Conservation (phyloP, 352 stramenopile genomes). For the Globisporangium acanthophoron region DNA sequence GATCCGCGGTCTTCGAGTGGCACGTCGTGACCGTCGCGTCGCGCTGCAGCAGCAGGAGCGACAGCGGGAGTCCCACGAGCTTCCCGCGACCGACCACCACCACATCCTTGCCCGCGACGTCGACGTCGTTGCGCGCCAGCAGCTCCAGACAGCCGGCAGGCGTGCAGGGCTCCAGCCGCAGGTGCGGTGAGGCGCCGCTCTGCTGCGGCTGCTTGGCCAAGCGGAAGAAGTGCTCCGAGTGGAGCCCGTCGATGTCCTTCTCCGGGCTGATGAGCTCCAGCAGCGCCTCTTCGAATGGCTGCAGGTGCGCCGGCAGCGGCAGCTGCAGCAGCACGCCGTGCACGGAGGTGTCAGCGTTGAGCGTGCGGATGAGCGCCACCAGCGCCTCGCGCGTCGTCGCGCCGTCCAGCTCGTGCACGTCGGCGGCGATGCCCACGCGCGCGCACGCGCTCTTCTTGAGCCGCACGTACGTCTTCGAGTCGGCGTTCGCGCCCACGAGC, state of each 20-base stretch:
- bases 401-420: constrained; percentile 62
- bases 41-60: constrained; percentile 92
- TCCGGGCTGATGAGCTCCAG: constrained; percentile 85
- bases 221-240: constrained; percentile 95
- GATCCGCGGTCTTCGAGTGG: constrained; percentile 90
- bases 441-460: constrained; percentile 98
- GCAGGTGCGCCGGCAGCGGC: constrained; percentile 52
- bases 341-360: constrained; percentile 87
- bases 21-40: constrained; percentile 97
- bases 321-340: constrained; percentile 97
- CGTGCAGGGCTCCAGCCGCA: constrained; percentile 90
- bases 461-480: constrained; percentile 93
- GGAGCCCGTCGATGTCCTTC: constrained; percentile 99
- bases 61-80: constrained; percentile 96
- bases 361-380: constrained; percentile 50
- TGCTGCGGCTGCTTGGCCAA: constrained; percentile 35
- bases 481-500: constrained; percentile 84
- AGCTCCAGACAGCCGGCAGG: constrained; percentile 77
- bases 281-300: constrained; percentile 83
- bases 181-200: not conserved
- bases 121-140: constrained; percentile 63
- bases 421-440: constrained; percentile 89
- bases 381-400: constrained; percentile 43
- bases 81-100: constrained; percentile 96
- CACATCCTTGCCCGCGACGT: constrained; percentile 93